phyloP scores from a whole-genome alignment of 345 rosid species.

The Sonneratia caseolaris region DNA sequence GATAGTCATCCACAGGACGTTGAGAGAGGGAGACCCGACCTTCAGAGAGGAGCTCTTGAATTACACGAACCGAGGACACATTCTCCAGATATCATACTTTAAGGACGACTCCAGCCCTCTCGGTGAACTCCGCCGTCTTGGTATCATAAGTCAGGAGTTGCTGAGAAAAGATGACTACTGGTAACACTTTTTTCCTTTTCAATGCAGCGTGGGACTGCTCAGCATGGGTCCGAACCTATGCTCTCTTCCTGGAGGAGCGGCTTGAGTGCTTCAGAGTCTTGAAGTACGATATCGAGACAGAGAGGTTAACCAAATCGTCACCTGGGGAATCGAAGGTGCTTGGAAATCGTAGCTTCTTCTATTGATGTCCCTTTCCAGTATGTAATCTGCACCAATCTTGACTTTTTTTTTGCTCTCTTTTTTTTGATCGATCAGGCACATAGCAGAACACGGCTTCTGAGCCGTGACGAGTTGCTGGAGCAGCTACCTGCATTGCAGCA shows the following conservation, averaged over 20 bases:
- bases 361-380: neutral
- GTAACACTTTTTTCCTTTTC: no score
- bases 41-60: slow-evolving; percentile 79
- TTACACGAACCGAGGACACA: slow-evolving; percentile 61
- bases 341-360: no score
- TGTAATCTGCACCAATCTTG: no score
- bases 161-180: no score
- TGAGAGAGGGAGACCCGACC: slow-evolving; percentile 94
- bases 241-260: slow-evolving; percentile 81
- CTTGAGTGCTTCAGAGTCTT: slow-evolving; percentile 77
- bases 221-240: slow-evolving; percentile 87
- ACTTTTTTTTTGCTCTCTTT: neutral
- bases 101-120: slow-evolving; percentile 89
- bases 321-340: slow-evolving; percentile 46
- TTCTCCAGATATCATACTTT: slow-evolving; percentile 85
- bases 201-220: slow-evolving; percentile 96
- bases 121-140: slow-evolving; percentile 26
- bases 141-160: neutral
- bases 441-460: slow-evolving; percentile 55
- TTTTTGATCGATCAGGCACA: slow-evolving; percentile 34
- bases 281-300: slow-evolving; percentile 79
- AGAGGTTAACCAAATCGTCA: slow-evolving; percentile 54
- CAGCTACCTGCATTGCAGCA: slow-evolving; percentile 91
- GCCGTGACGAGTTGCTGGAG: slow-evolving; percentile 52
- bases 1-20: slow-evolving; percentile 90